These are phyloP conservation scores for Articulospora tetracladia DNA, from an alignment of 495 filamentous ascomycete species.

Conservation along the genomic window DNA sequence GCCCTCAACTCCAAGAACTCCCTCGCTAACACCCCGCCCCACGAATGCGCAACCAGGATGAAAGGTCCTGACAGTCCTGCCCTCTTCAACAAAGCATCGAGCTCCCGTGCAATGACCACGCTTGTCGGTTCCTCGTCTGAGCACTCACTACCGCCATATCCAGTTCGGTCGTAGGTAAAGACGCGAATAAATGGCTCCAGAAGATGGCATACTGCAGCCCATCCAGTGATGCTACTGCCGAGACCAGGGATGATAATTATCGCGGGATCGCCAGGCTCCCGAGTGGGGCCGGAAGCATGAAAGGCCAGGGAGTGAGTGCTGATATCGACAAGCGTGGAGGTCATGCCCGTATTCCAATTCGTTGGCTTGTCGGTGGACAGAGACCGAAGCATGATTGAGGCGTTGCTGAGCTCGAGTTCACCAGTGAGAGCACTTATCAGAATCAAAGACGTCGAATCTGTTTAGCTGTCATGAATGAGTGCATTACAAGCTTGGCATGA, in stretches of 20 bases:
- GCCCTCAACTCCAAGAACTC: slow-evolving; percentile 8
- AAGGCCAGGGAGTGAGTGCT: slow-evolving; percentile 18
- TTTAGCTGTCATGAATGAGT: no score
- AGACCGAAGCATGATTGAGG: no score
- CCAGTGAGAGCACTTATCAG: no score
- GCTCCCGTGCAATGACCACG: slow-evolving; percentile 6
- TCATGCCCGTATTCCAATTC: slow-evolving; percentile 7
- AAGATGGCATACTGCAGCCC: slow-evolving; percentile 13
- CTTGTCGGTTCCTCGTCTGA: background rate
- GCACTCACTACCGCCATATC: slow-evolving; percentile 7
- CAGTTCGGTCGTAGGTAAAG: slow-evolving; percentile 13
- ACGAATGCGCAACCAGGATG: slow-evolving; percentile 12
- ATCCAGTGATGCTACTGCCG: slow-evolving; percentile 4
- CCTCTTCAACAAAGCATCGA: slow-evolving; percentile 8
- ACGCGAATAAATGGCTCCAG: slow-evolving; percentile 8
- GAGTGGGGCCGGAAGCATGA: slow-evolving; percentile 3
- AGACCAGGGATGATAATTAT: slow-evolving; percentile 13
- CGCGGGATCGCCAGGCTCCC: slow-evolving; percentile 5
- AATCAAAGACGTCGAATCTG: no score
- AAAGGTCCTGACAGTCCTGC: slow-evolving; percentile 5
- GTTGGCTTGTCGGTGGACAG: no score
- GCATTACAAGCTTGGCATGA: no score
- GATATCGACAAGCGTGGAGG: slow-evolving; percentile 6
- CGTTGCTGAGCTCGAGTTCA: no score
- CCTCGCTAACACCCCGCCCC: slow-evolving; percentile 4